These are phyloP conservation scores for Chalara sp. DNA, from an alignment of 2,329 filamentous ascomycete species.

Conservation along the genomic window DNA sequence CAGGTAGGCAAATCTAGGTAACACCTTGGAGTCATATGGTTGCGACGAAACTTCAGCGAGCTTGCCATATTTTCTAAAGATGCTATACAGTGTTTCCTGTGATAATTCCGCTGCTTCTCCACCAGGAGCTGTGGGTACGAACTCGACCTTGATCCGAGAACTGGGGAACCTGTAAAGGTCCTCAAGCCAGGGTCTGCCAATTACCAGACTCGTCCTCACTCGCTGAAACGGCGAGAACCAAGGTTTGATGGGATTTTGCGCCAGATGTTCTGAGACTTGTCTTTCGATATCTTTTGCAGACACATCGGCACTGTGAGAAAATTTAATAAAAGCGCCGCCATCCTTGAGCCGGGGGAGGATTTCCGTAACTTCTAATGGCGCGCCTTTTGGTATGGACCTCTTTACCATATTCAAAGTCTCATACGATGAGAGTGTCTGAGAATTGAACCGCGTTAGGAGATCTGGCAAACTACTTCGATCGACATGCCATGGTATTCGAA, in stretches of 20 bases:
- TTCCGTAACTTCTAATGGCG: constrained; percentile 67
- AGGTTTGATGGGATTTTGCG: constrained; percentile 67
- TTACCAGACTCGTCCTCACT: constrained; percentile 67
- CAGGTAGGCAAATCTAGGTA: constrained; percentile 73
- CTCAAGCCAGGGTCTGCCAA: constrained; percentile 87
- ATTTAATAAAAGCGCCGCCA: constrained; percentile 89
- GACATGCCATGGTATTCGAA: constrained; percentile 43
- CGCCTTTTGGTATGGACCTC: constrained; percentile 54
- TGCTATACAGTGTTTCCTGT: constrained; percentile 77
- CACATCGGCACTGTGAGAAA: constrained; percentile 44
- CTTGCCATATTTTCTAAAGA: constrained; percentile 88
- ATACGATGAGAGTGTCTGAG: constrained; percentile 42
- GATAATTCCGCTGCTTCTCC: constrained; percentile 68
- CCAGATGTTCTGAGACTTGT: constrained; percentile 54
- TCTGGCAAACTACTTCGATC: constrained; percentile 38
- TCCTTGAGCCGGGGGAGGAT: constrained; percentile 83
- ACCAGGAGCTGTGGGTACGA: constrained; percentile 68
- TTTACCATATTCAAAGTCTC: constrained; percentile 49
- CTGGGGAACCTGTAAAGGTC: constrained; percentile 82
- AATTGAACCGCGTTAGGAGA: constrained; percentile 44
- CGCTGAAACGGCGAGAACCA: constrained; percentile 82
- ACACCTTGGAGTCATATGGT: constrained; percentile 75
- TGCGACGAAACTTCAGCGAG: constrained; percentile 79
- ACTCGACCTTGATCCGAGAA: constrained; percentile 72
- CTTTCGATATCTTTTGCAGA: constrained; percentile 50